A percentile compares a stretch with the other conserved stretches of the same genome.
These are phyloP conservation scores for Oidium heveae DNA, from an alignment of 2,329 filamentous ascomycete genomes.

Conservation along the genomic window DNA sequence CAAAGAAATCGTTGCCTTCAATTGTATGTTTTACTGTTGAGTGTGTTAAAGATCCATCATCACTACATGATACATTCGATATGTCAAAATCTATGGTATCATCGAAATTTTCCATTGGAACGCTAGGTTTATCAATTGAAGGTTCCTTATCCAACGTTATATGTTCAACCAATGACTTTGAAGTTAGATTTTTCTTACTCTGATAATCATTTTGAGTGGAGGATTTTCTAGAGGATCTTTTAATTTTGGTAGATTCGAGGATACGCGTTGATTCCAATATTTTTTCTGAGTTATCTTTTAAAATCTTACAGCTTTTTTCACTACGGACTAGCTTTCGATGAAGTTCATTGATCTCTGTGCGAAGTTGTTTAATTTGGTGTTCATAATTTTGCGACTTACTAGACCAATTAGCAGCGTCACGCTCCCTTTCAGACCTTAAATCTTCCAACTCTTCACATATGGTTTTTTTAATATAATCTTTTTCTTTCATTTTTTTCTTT, in stretches of 20 bases:
- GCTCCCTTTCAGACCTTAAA: background rate
- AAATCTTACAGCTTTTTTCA: constrained; percentile 2
- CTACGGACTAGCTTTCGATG: constrained; percentile 14
- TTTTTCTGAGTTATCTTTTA: constrained; percentile 4
- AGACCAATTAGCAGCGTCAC: background rate
- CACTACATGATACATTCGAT: background rate
- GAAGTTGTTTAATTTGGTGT: background rate
- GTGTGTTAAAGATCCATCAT: background rate
- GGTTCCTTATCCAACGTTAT: background rate
- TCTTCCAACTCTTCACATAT: background rate
- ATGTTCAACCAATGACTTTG: background rate
- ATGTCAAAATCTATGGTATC: background rate
- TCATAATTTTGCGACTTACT: background rate
- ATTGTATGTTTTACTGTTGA: background rate
- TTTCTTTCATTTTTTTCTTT: background rate
- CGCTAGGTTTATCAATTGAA: background rate
- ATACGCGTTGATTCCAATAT: constrained; percentile 1
- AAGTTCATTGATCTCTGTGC: background rate
- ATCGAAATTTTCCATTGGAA: background rate
- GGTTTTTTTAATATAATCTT: background rate
- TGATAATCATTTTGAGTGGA: background rate
- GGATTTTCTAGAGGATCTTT: background rate
- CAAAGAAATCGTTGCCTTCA: background rate
- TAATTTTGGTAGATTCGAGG: background rate
- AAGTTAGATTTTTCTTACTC: background rate